These are phyloP conservation scores for Sclerotinia glacialis DNA, from an alignment of 2,329 filamentous ascomycete species.

Conservation along the genomic window DNA sequence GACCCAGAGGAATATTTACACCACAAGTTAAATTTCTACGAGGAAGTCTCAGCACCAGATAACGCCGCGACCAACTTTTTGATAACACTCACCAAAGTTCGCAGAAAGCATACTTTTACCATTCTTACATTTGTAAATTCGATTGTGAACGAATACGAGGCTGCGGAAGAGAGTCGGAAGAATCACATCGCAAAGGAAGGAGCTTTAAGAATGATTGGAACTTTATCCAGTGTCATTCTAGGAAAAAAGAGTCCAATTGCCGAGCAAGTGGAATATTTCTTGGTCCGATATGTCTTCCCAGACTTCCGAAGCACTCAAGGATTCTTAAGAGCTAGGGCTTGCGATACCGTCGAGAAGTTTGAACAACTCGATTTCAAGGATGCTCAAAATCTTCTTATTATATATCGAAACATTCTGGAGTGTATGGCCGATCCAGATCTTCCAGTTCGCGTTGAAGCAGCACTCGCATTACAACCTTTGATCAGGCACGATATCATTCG, in stretches of 20 bases:
- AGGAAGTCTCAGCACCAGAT: constrained; percentile 92
- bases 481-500: constrained; percentile 95
- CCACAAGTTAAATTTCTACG: constrained; percentile 95
- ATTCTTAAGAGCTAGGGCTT: constrained; percentile 89
- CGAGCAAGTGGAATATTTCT: constrained; percentile 96
- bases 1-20: constrained; percentile 97
- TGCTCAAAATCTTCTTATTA: constrained; percentile 87
- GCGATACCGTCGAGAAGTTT: constrained; percentile 97
- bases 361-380: constrained; percentile 97
- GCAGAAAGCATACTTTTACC: constrained; percentile 93
- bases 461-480: constrained; percentile 88
- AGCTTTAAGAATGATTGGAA: constrained; percentile 94
- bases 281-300: constrained; percentile 96
- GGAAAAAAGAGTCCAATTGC: constrained; percentile 98
- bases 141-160: constrained; percentile 90
- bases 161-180: constrained; percentile 81
- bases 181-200: constrained; percentile 95
- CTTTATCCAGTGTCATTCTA: constrained; percentile 86
- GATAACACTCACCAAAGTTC: constrained; percentile 87
- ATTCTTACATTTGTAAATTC: constrained; percentile 94
- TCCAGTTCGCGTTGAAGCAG: constrained; percentile 90
- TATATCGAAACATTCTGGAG: constrained; percentile 94
- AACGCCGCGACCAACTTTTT: constrained; percentile 96
- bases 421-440: constrained; percentile 94
- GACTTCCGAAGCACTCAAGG: constrained; percentile 92